Evolutionary conservation across 805 yeast genomes (phyloP), one percentile per base, ranked within the genome.

Genomic region (Teunomyces funiuensis): DNA sequence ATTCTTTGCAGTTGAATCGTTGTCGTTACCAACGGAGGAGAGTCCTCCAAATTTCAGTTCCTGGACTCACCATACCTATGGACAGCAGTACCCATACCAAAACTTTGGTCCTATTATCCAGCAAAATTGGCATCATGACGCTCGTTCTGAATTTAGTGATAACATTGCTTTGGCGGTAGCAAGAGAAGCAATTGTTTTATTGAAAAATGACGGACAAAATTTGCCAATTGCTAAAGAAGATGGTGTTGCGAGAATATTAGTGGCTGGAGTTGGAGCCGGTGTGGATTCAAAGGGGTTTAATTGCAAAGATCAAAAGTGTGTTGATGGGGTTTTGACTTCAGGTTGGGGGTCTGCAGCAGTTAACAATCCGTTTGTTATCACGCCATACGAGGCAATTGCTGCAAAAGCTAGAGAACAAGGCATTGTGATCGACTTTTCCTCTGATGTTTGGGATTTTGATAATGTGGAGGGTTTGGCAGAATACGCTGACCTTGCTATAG

Each of bases 341-440:
- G 85, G 85, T 10, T 78, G 85, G 82, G 87, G 86, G 0, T 80
- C 85, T 4, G 80, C 83, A 0, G 67, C 81, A 8, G 82, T 74
- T 11, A 73, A 69, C 47, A 73, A 77, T 31, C 81, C 82, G 2
- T 77, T 64, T 53, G 75, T 78, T 3, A 65, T 77, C n/a, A 73
- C 83, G 1, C 85, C 85, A 0, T 68, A 68, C 43, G 82, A 79
- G 52, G 83, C 79, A 1, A 72, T 81, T 28, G 63, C 73, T 3
- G 59, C 61, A 25, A 65, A 66, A 42, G 82, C 83, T 2, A 58
- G 67, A 25, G 68, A 65, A 27, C 57, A 65, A 37, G 76, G 74
- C 6, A 73, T 76, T 52, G 60, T 65, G 4, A 66, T 75, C 5
- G 79, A 77, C 44, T 71, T 57, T 42, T 59, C 69, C 3, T 59